Base-by-base conservation (phyloP, 192 early-diverging fungal species). In the Umbelopsis ramanniana region DNA sequence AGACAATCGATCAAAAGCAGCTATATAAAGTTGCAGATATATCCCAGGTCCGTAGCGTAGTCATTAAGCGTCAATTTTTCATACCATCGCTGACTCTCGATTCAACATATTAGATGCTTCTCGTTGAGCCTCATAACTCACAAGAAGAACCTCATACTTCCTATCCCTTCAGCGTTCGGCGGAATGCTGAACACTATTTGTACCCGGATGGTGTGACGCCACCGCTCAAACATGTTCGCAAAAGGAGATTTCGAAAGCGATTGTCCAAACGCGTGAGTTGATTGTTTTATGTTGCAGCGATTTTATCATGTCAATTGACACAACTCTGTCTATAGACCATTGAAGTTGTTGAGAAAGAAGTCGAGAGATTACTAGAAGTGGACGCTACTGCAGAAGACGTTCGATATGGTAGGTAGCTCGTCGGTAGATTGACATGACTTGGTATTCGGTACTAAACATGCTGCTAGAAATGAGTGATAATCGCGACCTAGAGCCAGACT, bases 1-100 rank as follows among this genome's bases (percentile, higher is more conserved):
- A 95, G 74, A 95, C 93, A 0, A 78, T 93, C 11, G 93, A 96
- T 70, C 89, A 89, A 71, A 93, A 94, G 69, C 93, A 95, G 72
- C 84, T 93, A 40, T 95, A 92, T 76, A 96, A 96, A 70, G 86
- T 94, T 46, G 90, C 88, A 21, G 93, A 95, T 74, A 92, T 96
- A 37, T 92, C 88, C 1, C 94, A 96, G 82, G 89, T 96, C 80
- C 14, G 74, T 37, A 38, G 76, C 4, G 70, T 71, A 47, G 74
- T 76, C 4, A 29, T 19, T 22, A 11, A 7, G 35, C 8, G 60
- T 78, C 5, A 12, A 24, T 70, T 43, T 45, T 47, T 37, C 55
- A 54, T 17, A 7, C 26, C 23, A 37, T 54, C 9, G 67, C 33
- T 10, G 15, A 22, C 29, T 29, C 74, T 60, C 19, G 21, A 8